Percentiles rank a stretch among this genome's conserved stretches.
These are phyloP conservation scores for Rhizophora apiculata DNA, from an alignment of 345 rosid species.

Conservation along the genomic window DNA sequence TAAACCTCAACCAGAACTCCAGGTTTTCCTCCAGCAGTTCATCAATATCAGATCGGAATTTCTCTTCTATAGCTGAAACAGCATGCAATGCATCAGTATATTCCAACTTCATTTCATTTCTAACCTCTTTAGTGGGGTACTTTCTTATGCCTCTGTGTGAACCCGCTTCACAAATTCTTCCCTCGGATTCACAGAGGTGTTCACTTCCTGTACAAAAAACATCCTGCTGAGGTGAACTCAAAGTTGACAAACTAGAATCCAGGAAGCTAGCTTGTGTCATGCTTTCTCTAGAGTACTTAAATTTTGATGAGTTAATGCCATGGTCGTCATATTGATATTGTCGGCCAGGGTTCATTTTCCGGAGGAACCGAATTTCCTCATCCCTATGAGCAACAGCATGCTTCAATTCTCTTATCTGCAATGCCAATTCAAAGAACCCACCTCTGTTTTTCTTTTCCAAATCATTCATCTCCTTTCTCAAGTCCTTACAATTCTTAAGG, in stretches of 20 bases:
- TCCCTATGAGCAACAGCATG: conserved; percentile 50
- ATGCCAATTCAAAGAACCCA: conserved; percentile 63
- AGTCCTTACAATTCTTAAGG: conserved; percentile 63
- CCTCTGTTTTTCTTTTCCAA: conserved; percentile 79
- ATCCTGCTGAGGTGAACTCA: conserved; percentile 34
- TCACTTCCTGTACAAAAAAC: background rate
- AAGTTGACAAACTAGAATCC: conserved; percentile 31
- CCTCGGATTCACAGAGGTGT: conserved; percentile 13
- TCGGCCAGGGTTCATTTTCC: conserved; percentile 25
- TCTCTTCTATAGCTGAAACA: conserved; percentile 50
- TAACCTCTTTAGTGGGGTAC: conserved; percentile 19
- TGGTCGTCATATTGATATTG: conserved; percentile 25
- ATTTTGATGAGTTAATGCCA: conserved; percentile 8
- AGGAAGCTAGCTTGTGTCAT: conserved; percentile 28
- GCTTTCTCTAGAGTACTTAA: conserved; percentile 30
- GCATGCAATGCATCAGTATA: conserved; percentile 1
- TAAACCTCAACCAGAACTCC: conserved; percentile 92
- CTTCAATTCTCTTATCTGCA: conserved; percentile 75
- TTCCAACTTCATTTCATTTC: conserved; percentile 24
- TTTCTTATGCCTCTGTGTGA: conserved; percentile 24
- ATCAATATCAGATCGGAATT: conserved; percentile 66
- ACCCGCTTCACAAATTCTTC: conserved; percentile 4
- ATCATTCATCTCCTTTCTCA: conserved; percentile 59
- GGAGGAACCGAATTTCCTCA: conserved; percentile 56
- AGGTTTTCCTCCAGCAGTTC: conserved; percentile 77